Conservation (phyloP, 2,329 filamentous ascomycete species). For the Apiospora phragmitis region DNA sequence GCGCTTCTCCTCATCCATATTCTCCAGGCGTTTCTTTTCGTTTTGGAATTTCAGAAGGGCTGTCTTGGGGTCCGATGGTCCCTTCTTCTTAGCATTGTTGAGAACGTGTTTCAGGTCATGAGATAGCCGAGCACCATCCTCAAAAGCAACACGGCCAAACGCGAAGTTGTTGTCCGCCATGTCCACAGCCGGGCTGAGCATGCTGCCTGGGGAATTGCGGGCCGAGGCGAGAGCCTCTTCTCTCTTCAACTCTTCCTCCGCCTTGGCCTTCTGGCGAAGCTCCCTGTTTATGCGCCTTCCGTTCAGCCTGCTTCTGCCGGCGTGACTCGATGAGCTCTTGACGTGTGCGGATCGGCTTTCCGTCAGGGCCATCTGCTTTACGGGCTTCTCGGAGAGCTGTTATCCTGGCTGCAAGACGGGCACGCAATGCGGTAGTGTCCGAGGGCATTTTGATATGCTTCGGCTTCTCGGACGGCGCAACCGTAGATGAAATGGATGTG, state of each 20-base stretch:
- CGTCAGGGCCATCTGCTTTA: slow-evolving; percentile 83
- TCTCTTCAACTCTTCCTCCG: slow-evolving; percentile 71
- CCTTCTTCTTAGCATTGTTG: slow-evolving; percentile 73
- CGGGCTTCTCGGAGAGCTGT: slow-evolving; percentile 81
- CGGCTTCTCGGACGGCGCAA: slow-evolving; percentile 59
- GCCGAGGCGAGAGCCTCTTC: slow-evolving; percentile 62
- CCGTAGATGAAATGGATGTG: slow-evolving; percentile 70
- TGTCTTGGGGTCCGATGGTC: slow-evolving; percentile 80
- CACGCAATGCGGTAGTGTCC: slow-evolving; percentile 73
- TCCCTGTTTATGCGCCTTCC: slow-evolving; percentile 90
- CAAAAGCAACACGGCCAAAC: slow-evolving; percentile 90
- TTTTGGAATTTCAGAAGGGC: slow-evolving; percentile 85
- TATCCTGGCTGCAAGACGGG: slow-evolving; percentile 79
- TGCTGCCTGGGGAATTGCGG: slow-evolving; percentile 58
- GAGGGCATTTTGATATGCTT: slow-evolving; percentile 68
- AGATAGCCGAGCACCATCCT: slow-evolving; percentile 79
- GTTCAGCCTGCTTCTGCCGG: slow-evolving; percentile 81
- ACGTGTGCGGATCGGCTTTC: slow-evolving; percentile 78
- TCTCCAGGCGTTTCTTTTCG: slow-evolving; percentile 77
- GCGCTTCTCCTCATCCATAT: slow-evolving; percentile 76
- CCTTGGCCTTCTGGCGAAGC: slow-evolving; percentile 71
- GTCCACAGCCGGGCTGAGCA: slow-evolving; percentile 57
- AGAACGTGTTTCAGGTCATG: slow-evolving; percentile 64
- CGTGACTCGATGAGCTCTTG: slow-evolving; percentile 91
- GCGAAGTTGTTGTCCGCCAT: slow-evolving; percentile 70